Conservation (phyloP, 768 basidiomycete genomes). For the Pholiota conissans region DNA sequence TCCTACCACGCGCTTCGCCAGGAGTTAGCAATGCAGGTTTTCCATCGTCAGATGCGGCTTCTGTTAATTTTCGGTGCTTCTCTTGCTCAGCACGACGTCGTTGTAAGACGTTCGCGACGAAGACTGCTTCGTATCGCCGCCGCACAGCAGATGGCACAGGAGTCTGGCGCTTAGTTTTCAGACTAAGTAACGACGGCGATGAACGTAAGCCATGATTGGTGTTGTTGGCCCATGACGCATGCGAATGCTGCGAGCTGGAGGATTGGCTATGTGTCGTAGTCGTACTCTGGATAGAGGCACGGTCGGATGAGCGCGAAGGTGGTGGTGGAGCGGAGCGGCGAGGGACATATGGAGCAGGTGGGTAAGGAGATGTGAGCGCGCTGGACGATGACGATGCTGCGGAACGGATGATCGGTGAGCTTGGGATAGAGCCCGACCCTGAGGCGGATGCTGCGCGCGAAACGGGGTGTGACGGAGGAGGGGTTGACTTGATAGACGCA, state of each 20-base stretch:
- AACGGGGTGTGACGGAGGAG: constrained; percentile 31
- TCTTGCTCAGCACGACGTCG: constrained; percentile 39
- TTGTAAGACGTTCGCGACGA: constrained; percentile 57
- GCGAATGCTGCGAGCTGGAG: constrained; percentile 30
- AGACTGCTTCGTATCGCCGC: constrained; percentile 67
- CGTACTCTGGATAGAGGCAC: constrained; percentile 61
- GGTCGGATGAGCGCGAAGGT: constrained; percentile 55
- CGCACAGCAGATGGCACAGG: constrained; percentile 68
- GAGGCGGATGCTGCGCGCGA: constrained; percentile 21
- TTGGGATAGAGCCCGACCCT: constrained; percentile 28
- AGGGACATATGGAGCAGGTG: constrained; percentile 22
- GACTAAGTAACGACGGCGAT: constrained; percentile 12
- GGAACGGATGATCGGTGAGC: constrained; percentile 31
- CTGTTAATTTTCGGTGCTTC: background rate
- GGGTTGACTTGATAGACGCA: constrained; percentile 21
- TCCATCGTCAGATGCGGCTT: constrained; percentile 23
- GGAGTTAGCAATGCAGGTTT: constrained; percentile 35
- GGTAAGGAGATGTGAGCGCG: constrained; percentile 33
- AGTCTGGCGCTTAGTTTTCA: constrained; percentile 50
- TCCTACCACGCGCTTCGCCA: constrained; percentile 43
- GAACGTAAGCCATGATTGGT: background rate
- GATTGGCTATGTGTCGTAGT: constrained; percentile 36
- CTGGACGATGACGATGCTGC: constrained; percentile 31
- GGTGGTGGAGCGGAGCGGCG: constrained; percentile 43
- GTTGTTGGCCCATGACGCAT: background rate